Base-by-base conservation (phyloP, 768 basidiomycete species). In the Grammothele lineata region DNA sequence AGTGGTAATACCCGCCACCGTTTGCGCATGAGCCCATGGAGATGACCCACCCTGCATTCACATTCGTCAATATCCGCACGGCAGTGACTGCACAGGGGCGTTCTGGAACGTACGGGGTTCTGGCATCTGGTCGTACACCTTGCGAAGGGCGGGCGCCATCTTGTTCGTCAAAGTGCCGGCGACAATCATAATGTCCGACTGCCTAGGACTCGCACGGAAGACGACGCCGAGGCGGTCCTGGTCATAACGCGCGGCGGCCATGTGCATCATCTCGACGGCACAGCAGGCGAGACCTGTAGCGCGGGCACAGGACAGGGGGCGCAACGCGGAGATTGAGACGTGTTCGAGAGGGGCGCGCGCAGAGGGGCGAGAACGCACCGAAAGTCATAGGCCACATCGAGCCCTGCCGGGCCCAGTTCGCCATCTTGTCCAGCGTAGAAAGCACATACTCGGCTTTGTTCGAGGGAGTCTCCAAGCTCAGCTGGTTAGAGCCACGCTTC, bases 351-450 rank as follows among this genome's bases (percentile, higher is more conserved):
- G 9, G 34, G 2, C 19, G 33, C 11, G 32, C 32, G 41, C 19
- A 21, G 27, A 23, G 33, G n/a, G n/a, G 14, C 15, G n/a, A 25
- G 48, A 21, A 57, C 68, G 40, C 55, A 73, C 87, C 92, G 66
- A 89, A 94, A 40, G 94, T 97, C 94, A 98, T 97, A 9, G 96
- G 96, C 96, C 96, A 98, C 83, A 97, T 95, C 33, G 92, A 95
- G 48, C 95, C 86, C 70, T 98, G 95, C 44, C 94, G 74, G 8
- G 87, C 95, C 96, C 96, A 98, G 66, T 97, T 98, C 59, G 86
- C 85, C 15, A 98, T 76, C 70, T 98, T 98, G 74, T 99, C 96
- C 45, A 96, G 70, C 0, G 93, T 95, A 1, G 94, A 92, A 40
- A 98, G 73, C 1, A 97, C 94, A 76, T 97, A 98, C 70, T 99